These are phyloP conservation scores for Colletotrichum limetticola DNA, from an alignment of 2,329 filamentous ascomycete genomes.

Conservation along the genomic window DNA sequence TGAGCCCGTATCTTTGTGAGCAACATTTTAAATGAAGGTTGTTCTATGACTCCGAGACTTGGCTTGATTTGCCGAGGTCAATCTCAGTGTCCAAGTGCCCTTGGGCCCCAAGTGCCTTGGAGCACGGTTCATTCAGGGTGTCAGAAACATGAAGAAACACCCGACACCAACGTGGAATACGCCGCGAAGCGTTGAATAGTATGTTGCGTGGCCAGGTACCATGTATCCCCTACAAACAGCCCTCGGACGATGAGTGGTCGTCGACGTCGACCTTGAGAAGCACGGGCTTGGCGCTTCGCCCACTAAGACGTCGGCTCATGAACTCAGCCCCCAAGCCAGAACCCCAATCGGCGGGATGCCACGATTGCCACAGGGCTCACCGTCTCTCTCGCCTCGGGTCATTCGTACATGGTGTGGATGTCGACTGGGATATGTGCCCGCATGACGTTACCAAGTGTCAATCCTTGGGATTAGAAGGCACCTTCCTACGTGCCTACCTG, in stretches of 20 bases:
- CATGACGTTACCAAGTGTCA: constrained; percentile 10
- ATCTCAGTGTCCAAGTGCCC: not conserved
- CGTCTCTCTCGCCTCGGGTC: not conserved
- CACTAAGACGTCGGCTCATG: not conserved
- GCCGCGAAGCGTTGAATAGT: not conserved
- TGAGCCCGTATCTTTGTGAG: not conserved
- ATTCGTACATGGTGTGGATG: not conserved
- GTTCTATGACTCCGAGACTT: not conserved
- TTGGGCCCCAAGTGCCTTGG: not conserved
- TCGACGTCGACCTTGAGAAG: not conserved
- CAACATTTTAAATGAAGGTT: not conserved
- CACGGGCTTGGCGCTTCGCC: not conserved
- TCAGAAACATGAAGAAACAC: not conserved
- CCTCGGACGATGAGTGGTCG: not conserved
- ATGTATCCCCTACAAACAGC: not conserved
- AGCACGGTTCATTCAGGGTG: not conserved
- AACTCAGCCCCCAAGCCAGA: not conserved
- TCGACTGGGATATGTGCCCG: not conserved
- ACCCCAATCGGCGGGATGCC: not conserved
- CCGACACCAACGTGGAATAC: not conserved
- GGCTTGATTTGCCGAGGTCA: not conserved
- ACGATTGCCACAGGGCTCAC: constrained; percentile 9
- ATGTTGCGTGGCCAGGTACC: not conserved
- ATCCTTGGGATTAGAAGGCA: not conserved
- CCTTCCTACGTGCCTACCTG: not conserved